Percentiles rank a stretch among this genome's conserved stretches.
phyloP scores from a whole-genome alignment of 1,284 basidiomycete species.

The Taiwanofungus camphoratus region DNA sequence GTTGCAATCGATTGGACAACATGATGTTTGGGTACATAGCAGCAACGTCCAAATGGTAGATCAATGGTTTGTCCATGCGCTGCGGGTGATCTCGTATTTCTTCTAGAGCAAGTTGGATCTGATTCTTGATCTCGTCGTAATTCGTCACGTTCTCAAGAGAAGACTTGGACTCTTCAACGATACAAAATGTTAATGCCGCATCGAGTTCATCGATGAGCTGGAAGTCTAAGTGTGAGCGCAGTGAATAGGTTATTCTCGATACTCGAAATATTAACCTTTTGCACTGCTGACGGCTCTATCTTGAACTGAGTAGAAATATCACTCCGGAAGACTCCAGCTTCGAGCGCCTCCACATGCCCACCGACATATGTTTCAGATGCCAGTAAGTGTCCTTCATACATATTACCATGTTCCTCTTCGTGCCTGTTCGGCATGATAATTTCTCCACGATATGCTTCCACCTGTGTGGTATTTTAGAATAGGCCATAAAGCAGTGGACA shows the following conservation, averaged over 20 bases:
- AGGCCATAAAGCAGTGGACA: neutral
- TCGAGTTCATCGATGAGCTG: slow-evolving; percentile 95
- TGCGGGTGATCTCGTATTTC: slow-evolving; percentile 88
- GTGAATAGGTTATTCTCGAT: slow-evolving; percentile 2
- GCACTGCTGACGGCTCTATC: slow-evolving; percentile 82
- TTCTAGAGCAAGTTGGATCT: slow-evolving; percentile 80
- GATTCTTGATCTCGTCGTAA: slow-evolving; percentile 87
- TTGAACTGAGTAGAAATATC: slow-evolving; percentile 97
- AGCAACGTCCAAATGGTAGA: slow-evolving; percentile 98
- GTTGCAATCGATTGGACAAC: slow-evolving; percentile 98
- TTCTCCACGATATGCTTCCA: slow-evolving; percentile 87
- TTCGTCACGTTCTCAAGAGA: slow-evolving; percentile 87
- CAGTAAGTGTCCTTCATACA: slow-evolving; percentile 94
- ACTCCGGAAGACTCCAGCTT: slow-evolving; percentile 96
- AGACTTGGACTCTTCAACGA: slow-evolving; percentile 83
- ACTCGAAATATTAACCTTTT: slow-evolving; percentile 53
- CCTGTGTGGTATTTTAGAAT: slow-evolving; percentile 41
- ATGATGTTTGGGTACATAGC: slow-evolving; percentile 99
- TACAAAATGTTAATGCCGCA: slow-evolving; percentile 84
- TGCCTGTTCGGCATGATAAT: slow-evolving; percentile 99
- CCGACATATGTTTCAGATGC: slow-evolving; percentile 99
- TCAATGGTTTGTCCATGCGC: slow-evolving; percentile 88
- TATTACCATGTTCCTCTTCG: slow-evolving; percentile 88
- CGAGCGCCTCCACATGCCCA: slow-evolving; percentile 97
- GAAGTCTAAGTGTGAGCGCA: slow-evolving; percentile 9